phyloP scores from a whole-genome alignment of 495 filamentous ascomycete species.

The Tuber brumale region DNA sequence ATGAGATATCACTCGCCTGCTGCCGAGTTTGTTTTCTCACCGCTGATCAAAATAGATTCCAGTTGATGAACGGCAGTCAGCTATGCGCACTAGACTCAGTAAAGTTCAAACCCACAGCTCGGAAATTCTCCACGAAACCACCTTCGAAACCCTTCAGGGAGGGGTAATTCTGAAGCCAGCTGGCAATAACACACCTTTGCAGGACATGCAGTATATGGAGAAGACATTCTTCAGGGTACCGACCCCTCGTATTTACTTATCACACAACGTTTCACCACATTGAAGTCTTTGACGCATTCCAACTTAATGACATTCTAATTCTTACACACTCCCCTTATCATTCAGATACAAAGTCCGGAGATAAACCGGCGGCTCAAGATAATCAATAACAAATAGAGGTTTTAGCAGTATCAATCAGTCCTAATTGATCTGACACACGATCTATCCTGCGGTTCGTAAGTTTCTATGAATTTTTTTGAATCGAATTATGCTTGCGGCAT shows the following conservation, averaged over 20 bases:
- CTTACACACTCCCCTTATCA: neutral
- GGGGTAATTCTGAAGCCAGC: slow-evolving; percentile 6
- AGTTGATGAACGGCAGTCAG: neutral
- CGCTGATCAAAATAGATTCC: neutral
- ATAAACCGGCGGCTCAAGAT: neutral
- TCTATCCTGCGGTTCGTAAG: neutral
- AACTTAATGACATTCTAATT: neutral
- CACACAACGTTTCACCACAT: slow-evolving; percentile 1
- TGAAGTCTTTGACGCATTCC: neutral
- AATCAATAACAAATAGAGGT: neutral
- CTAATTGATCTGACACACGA: neutral
- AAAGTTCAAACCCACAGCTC: neutral
- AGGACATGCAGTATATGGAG: neutral
- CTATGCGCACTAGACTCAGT: neutral
- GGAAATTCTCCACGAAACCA: neutral
- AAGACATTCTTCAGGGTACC: neutral
- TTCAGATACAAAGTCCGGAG: neutral
- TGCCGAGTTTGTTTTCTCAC: neutral
- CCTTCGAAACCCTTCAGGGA: neutral
- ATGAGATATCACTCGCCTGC: neutral
- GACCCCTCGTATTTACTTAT: slow-evolving; percentile 3
- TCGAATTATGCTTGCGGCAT: neutral
- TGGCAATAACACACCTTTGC: slow-evolving; percentile 4
- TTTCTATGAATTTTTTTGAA: neutral
- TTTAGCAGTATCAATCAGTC: neutral